Evolutionary conservation across 176 grass and related monocot species (phyloP), one percentile per base, ranked within the genome.

Genomic region (Carex myosuroides): DNA sequence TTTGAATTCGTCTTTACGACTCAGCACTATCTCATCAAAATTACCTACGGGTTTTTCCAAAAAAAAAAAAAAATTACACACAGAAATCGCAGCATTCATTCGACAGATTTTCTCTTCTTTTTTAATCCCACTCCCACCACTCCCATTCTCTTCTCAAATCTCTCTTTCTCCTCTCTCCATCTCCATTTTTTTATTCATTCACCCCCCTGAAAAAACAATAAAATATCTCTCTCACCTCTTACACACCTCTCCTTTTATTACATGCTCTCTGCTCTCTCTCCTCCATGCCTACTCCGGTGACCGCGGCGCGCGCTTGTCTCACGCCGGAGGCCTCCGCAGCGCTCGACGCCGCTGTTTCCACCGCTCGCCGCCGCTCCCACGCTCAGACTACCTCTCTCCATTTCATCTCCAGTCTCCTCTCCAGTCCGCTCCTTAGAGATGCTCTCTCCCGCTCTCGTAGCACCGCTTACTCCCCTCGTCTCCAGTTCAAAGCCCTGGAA

Each of bases 401-500:
- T 81, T 83, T 81, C 77, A 64, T 92, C 68, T 62, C 90, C 88
- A 57, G 90, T 70, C 81, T 87, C 62, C 42, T 91, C 54, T 35
- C 3, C 69, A 59, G 55, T 53, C 13, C 85, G 53, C 70, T 97
- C 16, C 89, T 97, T 42, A 92, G 90, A 6, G 92, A 97, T 86
- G 94, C 94, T 1, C 90, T 97, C 5, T 80, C 87, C 0, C 84
- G 90, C 13, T 90, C 90, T 3, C 85, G 94, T 33, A 94, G 92
- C 87, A 83, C 89, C 76, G 89, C 92, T 52, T 92, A 88, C 85
- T 87, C 94, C 0, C 87, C 90, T 2, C 85, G 94, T 1, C 85
- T 97, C 29, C 94, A 97, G 94, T 91, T 94, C 85, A 97, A 92
- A 86, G 94, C 94, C 16, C 89, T 97, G 3, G 87, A 97, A 1